These are phyloP conservation scores for Xylaria hypoxylon DNA, from an alignment of 2,329 filamentous ascomycete species.

Conservation along the genomic window DNA sequence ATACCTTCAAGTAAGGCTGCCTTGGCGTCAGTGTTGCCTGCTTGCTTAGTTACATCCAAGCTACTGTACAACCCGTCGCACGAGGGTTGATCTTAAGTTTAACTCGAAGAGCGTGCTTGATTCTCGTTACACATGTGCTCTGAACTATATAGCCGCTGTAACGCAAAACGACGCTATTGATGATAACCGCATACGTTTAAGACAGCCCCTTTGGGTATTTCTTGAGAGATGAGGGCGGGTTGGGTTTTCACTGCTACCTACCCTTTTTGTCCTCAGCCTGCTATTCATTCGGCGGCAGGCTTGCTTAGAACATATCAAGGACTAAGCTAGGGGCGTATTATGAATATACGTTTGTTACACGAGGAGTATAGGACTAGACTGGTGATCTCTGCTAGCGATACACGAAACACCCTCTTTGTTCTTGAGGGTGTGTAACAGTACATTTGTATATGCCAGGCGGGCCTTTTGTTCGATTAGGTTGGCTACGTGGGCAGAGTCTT, in stretches of 20 bases:
- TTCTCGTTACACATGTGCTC: slow-evolving; percentile 5
- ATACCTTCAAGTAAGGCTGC: too few relatives aligned
- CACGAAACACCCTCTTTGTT: too few relatives aligned
- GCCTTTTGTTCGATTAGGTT: background rate
- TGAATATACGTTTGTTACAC: too few relatives aligned
- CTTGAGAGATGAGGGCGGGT: background rate
- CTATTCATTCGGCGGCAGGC: background rate
- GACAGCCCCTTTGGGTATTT: background rate
- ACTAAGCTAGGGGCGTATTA: too few relatives aligned
- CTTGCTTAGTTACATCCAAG: background rate
- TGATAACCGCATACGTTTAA: too few relatives aligned
- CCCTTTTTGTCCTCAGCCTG: background rate
- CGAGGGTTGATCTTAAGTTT: background rate
- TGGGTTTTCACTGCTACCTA: background rate
- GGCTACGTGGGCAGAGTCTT: background rate
- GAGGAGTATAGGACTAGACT: too few relatives aligned
- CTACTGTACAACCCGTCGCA: background rate
- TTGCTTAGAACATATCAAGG: background rate
- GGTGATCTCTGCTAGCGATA: too few relatives aligned
- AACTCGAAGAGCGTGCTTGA: background rate
- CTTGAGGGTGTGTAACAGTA: too few relatives aligned
- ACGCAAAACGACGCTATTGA: too few relatives aligned
- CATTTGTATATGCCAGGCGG: background rate
- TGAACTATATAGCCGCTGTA: background rate
- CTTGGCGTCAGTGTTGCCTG: background rate